Evolutionary conservation across 2,329 filamentous ascomycete species (phyloP).

Genomic region (Chrysoporthe deuterocubensis): DNA sequence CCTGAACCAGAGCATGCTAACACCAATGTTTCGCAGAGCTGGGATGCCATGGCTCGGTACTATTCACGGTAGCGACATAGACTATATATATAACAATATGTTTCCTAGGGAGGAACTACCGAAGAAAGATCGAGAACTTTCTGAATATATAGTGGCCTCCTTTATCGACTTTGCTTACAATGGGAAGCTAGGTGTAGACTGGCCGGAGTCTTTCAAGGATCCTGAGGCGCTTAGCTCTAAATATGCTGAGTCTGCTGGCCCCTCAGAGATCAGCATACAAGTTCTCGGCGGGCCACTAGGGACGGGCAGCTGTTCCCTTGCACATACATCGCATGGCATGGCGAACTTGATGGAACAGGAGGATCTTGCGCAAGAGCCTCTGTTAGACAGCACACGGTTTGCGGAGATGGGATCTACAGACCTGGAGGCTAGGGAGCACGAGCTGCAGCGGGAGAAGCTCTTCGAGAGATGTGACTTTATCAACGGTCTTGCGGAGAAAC

Average conservation of each 20-base stretch:
- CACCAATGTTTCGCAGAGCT: slow-evolving; percentile 31
- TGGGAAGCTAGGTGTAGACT: slow-evolving; percentile 29
- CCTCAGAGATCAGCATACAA: slow-evolving; percentile 25
- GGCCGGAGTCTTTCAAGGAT: slow-evolving; percentile 33
- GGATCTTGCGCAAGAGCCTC: slow-evolving; percentile 24
- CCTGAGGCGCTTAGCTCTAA: background rate
- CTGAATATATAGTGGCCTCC: slow-evolving; percentile 26
- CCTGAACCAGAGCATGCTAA: slow-evolving; percentile 38
- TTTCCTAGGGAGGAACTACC: slow-evolving; percentile 31
- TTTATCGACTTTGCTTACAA: slow-evolving; percentile 36
- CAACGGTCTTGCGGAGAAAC: slow-evolving; percentile 32
- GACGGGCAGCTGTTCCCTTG: slow-evolving; percentile 26
- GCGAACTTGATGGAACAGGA: background rate
- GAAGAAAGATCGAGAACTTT: slow-evolving; percentile 28
- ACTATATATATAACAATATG: slow-evolving; percentile 35
- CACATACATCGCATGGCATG: background rate
- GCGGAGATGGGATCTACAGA: slow-evolving; percentile 28
- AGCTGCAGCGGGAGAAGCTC: slow-evolving; percentile 31
- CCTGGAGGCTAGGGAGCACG: slow-evolving; percentile 20
- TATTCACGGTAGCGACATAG: slow-evolving; percentile 34
- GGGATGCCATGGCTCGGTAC: slow-evolving; percentile 36
- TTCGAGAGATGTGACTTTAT: slow-evolving; percentile 33
- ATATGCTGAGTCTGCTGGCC: background rate
- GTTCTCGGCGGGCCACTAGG: slow-evolving; percentile 34
- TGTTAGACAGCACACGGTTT: slow-evolving; percentile 25